Percentiles rank a stretch among this genome's conserved stretches.
These are phyloP conservation scores for Saxophila tyrrhenica DNA, from an alignment of 495 filamentous ascomycete species.

Conservation along the genomic window DNA sequence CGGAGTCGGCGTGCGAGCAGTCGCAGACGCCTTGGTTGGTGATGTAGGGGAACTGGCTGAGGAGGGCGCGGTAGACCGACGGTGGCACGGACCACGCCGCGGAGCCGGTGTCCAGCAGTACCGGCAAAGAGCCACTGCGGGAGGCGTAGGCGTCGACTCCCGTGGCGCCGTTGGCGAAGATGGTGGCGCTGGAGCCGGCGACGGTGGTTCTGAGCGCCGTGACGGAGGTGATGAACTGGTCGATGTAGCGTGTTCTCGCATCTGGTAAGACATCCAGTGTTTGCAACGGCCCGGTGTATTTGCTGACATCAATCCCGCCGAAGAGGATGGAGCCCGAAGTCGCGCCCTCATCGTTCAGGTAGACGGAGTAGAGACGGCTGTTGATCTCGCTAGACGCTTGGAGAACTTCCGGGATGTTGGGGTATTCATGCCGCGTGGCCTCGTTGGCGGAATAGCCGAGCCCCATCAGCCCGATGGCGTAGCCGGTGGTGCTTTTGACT, in stretches of 20 bases:
- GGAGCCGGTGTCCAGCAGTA: slow-evolving; percentile 17
- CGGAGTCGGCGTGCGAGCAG: slow-evolving; percentile 4
- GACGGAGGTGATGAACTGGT: slow-evolving; percentile 15
- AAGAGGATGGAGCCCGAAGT: slow-evolving; percentile 16
- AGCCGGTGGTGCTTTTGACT: slow-evolving; percentile 12
- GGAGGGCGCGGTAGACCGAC: slow-evolving; percentile 8
- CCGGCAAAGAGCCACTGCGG: slow-evolving; percentile 7
- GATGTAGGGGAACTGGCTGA: slow-evolving; percentile 10
- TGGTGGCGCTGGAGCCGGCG: slow-evolving; percentile 1
- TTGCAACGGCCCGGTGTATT: slow-evolving; percentile 9
- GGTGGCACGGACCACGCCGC: slow-evolving; percentile 6
- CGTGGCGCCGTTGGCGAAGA: slow-evolving; percentile 6
- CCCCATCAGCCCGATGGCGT: slow-evolving; percentile 13
- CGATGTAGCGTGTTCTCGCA: slow-evolving; percentile 2
- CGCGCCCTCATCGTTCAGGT: slow-evolving; percentile 12
- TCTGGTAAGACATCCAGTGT: slow-evolving; percentile 15
- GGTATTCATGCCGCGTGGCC: slow-evolving; percentile 7
- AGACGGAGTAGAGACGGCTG: slow-evolving; percentile 13
- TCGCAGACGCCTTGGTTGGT: slow-evolving; percentile 4
- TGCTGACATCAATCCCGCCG: slow-evolving; percentile 16
- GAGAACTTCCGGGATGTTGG: slow-evolving; percentile 18
- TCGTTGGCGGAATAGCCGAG: slow-evolving; percentile 11
- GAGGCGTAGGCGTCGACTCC: background rate
- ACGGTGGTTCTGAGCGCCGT: slow-evolving; percentile 8
- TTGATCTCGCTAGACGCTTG: slow-evolving; percentile 10